Percentiles rank a stretch among this genome's conserved stretches.
These are phyloP conservation scores for Magnolia sinica DNA, from an alignment of 164 flowering plant species.

Conservation along the genomic window DNA sequence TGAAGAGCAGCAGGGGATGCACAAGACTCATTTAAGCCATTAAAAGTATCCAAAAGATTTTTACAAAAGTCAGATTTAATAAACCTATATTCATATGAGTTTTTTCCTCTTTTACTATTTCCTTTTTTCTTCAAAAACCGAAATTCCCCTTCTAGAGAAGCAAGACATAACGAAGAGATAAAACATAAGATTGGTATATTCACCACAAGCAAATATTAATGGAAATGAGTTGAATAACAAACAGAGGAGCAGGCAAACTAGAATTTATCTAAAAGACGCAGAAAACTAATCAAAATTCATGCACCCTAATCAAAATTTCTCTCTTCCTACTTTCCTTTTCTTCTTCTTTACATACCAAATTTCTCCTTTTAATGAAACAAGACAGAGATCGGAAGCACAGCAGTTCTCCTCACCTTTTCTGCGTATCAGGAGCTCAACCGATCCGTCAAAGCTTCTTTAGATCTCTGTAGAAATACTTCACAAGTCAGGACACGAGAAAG, in stretches of 20 bases:
- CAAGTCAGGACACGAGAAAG: conserved; percentile 5
- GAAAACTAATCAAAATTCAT: neutral
- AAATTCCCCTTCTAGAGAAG: neutral
- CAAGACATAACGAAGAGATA: neutral
- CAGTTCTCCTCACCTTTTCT: neutral
- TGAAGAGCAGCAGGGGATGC: too few species aligned
- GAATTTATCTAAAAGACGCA: neutral
- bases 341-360: neutral
- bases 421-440: neutral
- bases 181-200: neutral
- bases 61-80: too few species aligned
- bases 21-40: too few species aligned
- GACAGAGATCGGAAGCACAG: neutral
- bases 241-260: neutral
- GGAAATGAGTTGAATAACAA: neutral
- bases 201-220: neutral
- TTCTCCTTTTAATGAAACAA: neutral
- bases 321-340: neutral
- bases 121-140: neutral
- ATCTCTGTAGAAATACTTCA: conserved; percentile 15
- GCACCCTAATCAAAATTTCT: neutral
- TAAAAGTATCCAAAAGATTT: too few species aligned
- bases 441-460: neutral
- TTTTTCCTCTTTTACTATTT: neutral
- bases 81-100: too few species aligned